Percentiles rank a stretch among this genome's conserved stretches.
phyloP scores from a whole-genome alignment of 1,139 yeast species.

The Zygotorulaspora mrakii region DNA sequence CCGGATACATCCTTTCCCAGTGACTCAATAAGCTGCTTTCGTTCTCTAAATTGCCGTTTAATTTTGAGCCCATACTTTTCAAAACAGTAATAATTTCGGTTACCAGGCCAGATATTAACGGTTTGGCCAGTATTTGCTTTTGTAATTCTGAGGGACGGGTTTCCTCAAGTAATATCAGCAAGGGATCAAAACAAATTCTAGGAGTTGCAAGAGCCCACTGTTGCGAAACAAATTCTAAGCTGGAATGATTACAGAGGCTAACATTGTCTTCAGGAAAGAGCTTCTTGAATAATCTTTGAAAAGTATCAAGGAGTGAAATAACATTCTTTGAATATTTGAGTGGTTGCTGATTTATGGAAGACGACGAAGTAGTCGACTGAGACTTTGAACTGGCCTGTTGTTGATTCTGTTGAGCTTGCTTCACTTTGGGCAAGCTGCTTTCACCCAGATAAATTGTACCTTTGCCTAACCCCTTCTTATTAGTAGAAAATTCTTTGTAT shows the following conservation, averaged over 20 bases:
- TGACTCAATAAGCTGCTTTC: constrained; percentile 55
- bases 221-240: constrained; percentile 60
- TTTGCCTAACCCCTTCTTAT: constrained; percentile 16
- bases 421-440: constrained; percentile 11
- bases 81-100: constrained; percentile 71
- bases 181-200: constrained; percentile 70
- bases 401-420: constrained; percentile 7
- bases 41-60: constrained; percentile 36
- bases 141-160: constrained; percentile 56
- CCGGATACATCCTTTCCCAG: constrained; percentile 45
- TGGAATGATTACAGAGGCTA: constrained; percentile 37
- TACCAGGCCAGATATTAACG: constrained; percentile 74
- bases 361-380: constrained; percentile 11
- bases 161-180: constrained; percentile 68
- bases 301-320: constrained; percentile 27
- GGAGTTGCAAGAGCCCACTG: constrained; percentile 88
- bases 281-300: constrained; percentile 31
- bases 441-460: constrained; percentile 30
- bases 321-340: constrained; percentile 27
- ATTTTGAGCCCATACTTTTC: constrained; percentile 68
- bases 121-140: constrained; percentile 74
- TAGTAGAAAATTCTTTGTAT: constrained; percentile 32
- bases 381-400: constrained; percentile 11
- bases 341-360: constrained; percentile 8
- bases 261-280: constrained; percentile 40